Evolutionary conservation across 2,329 filamentous ascomycete species (phyloP).

Genomic region (Atkinsonella hypoxylon): DNA sequence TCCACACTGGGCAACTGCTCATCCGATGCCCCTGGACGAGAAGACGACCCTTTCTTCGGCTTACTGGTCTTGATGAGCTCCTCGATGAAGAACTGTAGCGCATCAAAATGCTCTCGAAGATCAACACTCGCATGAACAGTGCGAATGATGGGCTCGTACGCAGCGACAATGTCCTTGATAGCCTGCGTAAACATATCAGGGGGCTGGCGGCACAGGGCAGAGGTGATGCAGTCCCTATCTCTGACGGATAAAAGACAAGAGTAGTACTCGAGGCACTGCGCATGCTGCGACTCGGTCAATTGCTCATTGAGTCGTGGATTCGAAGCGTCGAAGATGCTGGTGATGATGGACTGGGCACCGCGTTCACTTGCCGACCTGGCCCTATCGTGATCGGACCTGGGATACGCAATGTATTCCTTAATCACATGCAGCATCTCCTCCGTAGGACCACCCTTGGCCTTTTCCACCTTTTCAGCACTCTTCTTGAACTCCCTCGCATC

Average conservation of each 20-base stretch:
- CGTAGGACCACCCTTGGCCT: conserved; percentile 41
- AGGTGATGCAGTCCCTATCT: conserved; percentile 60
- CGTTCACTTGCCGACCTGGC: conserved; percentile 42
- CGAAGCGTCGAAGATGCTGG: conserved; percentile 47
- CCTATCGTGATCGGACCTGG: conserved; percentile 45
- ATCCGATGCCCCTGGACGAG: background rate
- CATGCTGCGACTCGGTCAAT: conserved; percentile 49
- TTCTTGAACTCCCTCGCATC: conserved; percentile 61
- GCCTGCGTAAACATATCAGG: conserved; percentile 64
- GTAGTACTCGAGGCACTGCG: conserved; percentile 56
- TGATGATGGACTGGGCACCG: conserved; percentile 47
- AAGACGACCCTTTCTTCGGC: conserved; percentile 22
- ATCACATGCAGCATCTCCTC: conserved; percentile 52
- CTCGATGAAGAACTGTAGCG: conserved; percentile 55
- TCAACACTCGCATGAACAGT: conserved; percentile 60
- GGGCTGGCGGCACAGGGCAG: conserved; percentile 51
- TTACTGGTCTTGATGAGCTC: conserved; percentile 55
- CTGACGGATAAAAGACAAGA: conserved; percentile 57
- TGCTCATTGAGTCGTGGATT: conserved; percentile 32
- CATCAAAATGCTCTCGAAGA: conserved; percentile 54
- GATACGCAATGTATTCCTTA: conserved; percentile 40
- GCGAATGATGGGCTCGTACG: conserved; percentile 65
- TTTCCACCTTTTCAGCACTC: conserved; percentile 51
- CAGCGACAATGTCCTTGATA: conserved; percentile 50
- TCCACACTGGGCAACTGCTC: conserved; percentile 46